These are phyloP conservation scores for Fonsecaea erecta DNA, from an alignment of 2,329 filamentous ascomycete genomes.

Conservation along the genomic window DNA sequence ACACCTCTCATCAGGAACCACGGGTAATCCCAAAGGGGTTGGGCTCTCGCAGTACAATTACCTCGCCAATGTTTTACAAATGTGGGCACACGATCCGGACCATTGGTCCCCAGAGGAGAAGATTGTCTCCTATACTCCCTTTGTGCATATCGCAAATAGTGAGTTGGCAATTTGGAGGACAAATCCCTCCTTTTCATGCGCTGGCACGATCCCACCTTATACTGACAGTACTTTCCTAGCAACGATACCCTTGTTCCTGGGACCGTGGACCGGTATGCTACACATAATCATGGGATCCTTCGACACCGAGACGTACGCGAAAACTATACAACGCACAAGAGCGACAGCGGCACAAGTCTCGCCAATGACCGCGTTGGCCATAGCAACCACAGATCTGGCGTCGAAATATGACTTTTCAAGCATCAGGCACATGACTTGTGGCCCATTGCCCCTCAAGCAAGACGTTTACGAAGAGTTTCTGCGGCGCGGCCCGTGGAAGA, in stretches of 20 bases:
- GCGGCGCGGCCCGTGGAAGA: slow-evolving; percentile 73
- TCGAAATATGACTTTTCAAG: slow-evolving; percentile 82
- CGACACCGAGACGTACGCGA: slow-evolving; percentile 77
- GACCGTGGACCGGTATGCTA: slow-evolving; percentile 67
- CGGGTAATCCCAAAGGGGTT: slow-evolving; percentile 88
- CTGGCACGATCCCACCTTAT: not conserved
- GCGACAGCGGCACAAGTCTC: slow-evolving; percentile 81
- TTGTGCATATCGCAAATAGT: slow-evolving; percentile 85
- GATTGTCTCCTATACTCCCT: slow-evolving; percentile 78
- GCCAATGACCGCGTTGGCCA: slow-evolving; percentile 77
- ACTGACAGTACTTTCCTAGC: slow-evolving; percentile 44
- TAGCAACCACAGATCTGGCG: slow-evolving; percentile 78
- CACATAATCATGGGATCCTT: slow-evolving; percentile 77
- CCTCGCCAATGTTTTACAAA: slow-evolving; percentile 71
- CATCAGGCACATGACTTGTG: slow-evolving; percentile 79
- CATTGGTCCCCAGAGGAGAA: slow-evolving; percentile 62
- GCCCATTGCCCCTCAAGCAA: slow-evolving; percentile 78
- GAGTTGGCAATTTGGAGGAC: not conserved
- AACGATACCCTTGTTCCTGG: slow-evolving; percentile 71
- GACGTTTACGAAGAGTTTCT: slow-evolving; percentile 69
- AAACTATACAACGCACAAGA: slow-evolving; percentile 71
- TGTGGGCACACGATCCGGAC: slow-evolving; percentile 54
- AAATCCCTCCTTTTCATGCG: not conserved
- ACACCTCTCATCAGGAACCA: slow-evolving; percentile 75
- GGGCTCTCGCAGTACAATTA: slow-evolving; percentile 84